Conservation (phyloP, 2,329 filamentous ascomycete genomes). For the Corinectria fuckeliana region DNA sequence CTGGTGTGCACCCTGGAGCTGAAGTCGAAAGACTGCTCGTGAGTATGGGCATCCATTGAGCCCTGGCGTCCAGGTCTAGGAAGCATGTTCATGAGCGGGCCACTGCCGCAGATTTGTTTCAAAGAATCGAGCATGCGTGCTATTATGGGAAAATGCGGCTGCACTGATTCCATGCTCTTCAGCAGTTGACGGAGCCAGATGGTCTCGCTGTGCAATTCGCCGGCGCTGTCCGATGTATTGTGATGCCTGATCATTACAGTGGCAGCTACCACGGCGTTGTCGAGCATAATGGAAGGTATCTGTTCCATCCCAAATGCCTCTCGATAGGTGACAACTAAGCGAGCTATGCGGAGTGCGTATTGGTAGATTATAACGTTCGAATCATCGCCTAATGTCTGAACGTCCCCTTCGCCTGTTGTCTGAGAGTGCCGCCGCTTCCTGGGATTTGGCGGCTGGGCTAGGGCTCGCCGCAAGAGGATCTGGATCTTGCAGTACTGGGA, state of each 20-base stretch:
- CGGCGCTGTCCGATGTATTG: background rate
- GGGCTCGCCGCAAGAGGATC: constrained; percentile 13
- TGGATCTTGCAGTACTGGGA: constrained; percentile 20
- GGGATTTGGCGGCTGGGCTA: background rate
- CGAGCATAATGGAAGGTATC: constrained; percentile 23
- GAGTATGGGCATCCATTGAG: background rate
- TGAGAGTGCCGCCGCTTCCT: constrained; percentile 12
- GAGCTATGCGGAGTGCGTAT: constrained; percentile 18
- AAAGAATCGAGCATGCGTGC: constrained; percentile 19
- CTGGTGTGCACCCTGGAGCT: background rate
- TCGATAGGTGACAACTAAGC: constrained; percentile 17
- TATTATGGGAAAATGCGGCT: constrained; percentile 17
- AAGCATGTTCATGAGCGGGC: background rate
- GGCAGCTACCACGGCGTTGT: constrained; percentile 18
- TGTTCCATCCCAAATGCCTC: constrained; percentile 21
- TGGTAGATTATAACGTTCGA: background rate
- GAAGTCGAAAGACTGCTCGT: background rate
- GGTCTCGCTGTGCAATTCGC: background rate
- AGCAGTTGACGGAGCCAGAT: constrained; percentile 18
- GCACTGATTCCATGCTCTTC: constrained; percentile 15
- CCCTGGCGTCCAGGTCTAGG: background rate
- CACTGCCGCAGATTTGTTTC: background rate
- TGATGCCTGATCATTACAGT: constrained; percentile 13
- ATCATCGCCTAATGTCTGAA: background rate
- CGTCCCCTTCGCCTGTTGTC: background rate